A percentile compares a stretch with the other conserved stretches of the same genome.
Conservation (phyloP, 441 rosid species). For the Erysimum cheiri region DNA sequence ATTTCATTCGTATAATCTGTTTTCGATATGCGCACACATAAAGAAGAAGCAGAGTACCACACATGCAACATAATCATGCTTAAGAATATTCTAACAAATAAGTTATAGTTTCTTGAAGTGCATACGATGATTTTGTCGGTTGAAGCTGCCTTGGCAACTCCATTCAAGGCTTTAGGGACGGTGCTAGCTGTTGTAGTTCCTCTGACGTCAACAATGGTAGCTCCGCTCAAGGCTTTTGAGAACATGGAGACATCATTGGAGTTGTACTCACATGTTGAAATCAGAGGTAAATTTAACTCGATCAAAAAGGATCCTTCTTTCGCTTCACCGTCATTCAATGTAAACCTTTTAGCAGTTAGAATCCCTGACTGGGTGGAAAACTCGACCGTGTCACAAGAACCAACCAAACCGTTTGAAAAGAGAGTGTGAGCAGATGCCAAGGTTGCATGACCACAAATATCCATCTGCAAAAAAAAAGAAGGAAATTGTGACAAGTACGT, state of each 20-base stretch:
- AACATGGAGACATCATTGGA: conserved; percentile 43
- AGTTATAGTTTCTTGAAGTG: not conserved
- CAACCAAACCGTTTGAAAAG: too few species aligned
- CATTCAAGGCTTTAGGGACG: conserved; percentile 16
- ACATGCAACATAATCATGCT: too few species aligned
- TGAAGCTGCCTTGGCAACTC: conserved; percentile 23
- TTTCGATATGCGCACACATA: too few species aligned
- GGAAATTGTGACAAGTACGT: not conserved
- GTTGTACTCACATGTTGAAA: conserved; percentile 45
- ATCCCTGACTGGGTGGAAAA: too few species aligned
- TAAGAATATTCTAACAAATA: too few species aligned
- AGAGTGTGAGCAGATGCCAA: conserved; percentile 71
- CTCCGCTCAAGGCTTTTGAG: conserved; percentile 55
- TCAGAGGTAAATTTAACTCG: conserved; percentile 61
- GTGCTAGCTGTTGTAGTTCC: conserved; percentile 37
- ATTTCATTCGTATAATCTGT: too few species aligned
- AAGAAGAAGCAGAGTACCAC: too few species aligned
- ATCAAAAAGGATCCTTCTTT: conserved; percentile 41
- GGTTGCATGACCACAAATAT: conserved; percentile 78
- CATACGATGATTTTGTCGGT: conserved; percentile 12
- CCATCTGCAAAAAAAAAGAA: not conserved
- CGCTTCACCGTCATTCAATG: conserved; percentile 19
- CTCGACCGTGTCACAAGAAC: too few species aligned
- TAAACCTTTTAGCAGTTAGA: conserved; percentile 60
- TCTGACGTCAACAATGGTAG: conserved; percentile 55